Base-by-base conservation (phyloP, 257 asterid species). In the Rehmannia glutinosa region DNA sequence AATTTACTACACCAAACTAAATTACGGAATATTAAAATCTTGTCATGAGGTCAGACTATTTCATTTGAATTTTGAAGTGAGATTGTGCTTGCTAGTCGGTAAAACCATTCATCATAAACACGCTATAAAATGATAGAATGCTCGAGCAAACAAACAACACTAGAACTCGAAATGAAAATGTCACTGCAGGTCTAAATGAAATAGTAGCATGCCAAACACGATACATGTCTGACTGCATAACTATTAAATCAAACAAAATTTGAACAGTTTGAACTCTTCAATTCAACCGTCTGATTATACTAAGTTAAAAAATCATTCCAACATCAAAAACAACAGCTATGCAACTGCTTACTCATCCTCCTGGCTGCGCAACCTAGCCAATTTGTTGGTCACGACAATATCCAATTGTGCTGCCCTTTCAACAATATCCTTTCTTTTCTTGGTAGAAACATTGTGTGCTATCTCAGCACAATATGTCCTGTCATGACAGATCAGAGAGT, bases 331-430 rank as follows among this genome's bases (percentile, higher is more conserved):
- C 39, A 33, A 33, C 21, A 19, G 47, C 28, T 55, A 16, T 46
- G 5, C 30, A 9, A 17, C 21, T 20, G 74, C 65, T 80, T 73
- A 80, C 81, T 75, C 84, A 8, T 80, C 81, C 51, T 80, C 81
- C 72, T 75, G 81, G 79, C 82, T 77, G 43, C 85, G 82, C 32
- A 80, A 50, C 78, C 85, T 73, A 32, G 80, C 80, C 61, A 80
- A 46, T 51, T 80, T 77, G 82, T 80, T 80, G 53, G 85, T 80
- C 27, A 77, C 85, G 11, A 50, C 82, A 6, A 80, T 2, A 20
- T 80, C 85, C 77, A 80, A 64, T 50, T 77, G 82, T 0, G 82
- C 75, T 3, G 85, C 85, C 1, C 85, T 66, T 61, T 80, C 82
- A 1, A 80, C 82, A 5, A 77, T 80, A 2, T 77, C 80, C 69